Conservation (phyloP, 2,329 filamentous ascomycete genomes). For the Blastomyces parvus region DNA sequence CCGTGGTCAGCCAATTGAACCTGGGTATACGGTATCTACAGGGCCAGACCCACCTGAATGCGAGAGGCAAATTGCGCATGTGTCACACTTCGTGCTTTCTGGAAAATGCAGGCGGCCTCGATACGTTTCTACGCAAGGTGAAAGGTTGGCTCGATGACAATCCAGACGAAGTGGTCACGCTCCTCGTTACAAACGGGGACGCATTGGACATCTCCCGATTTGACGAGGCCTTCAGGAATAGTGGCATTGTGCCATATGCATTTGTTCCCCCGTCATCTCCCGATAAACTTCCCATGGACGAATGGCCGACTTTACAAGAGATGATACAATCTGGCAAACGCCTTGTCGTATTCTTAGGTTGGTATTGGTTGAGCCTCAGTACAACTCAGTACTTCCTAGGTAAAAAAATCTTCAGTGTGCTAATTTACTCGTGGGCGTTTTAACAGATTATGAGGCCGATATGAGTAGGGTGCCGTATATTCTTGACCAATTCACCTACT, state of each 20-base stretch:
- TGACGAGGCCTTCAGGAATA: conserved; percentile 25
- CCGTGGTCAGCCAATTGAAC: conserved; percentile 49
- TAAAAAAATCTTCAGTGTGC: neutral
- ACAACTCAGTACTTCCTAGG: no score
- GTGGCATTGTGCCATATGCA: conserved; percentile 26
- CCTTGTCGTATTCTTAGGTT: conserved; percentile 38
- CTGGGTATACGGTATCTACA: conserved; percentile 56
- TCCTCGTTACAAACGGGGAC: conserved; percentile 56
- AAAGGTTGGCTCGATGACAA: conserved; percentile 52
- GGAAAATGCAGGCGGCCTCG: conserved; percentile 50
- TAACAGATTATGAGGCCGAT: conserved; percentile 34
- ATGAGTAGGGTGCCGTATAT: conserved; percentile 33
- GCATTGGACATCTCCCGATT: conserved; percentile 26
- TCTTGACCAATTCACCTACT: conserved; percentile 36
- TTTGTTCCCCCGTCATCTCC: conserved; percentile 31
- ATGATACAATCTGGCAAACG: conserved; percentile 35
- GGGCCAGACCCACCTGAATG: conserved; percentile 50
- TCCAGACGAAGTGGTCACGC: conserved; percentile 51
- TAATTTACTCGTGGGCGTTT: neutral
- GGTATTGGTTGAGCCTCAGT: conserved; percentile 7
- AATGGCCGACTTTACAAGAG: conserved; percentile 37
- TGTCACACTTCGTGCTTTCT: conserved; percentile 57
- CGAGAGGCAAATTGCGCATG: conserved; percentile 44
- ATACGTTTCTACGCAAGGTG: conserved; percentile 47
- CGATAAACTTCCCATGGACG: conserved; percentile 23